Evolutionary conservation across 2,329 filamentous ascomycete species (phyloP), one percentile per base, ranked within the genome.

Genomic region (Talaromyces sp.): DNA sequence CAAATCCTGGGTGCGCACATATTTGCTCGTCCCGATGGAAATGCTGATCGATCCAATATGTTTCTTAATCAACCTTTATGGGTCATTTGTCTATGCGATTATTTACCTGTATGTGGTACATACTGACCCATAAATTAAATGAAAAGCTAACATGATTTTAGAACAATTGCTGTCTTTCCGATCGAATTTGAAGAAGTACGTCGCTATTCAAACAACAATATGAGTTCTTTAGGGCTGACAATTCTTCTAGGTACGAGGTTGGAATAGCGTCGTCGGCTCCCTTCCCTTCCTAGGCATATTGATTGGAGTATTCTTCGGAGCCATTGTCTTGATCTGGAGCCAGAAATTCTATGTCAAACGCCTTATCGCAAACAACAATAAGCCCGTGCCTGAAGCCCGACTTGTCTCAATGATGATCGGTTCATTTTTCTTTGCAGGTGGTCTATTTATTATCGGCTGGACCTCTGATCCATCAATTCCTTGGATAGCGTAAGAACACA

Each of bases 61-160:
- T 10, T 54, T 62, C n/a, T 75, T 74, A 60, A 78, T 82, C 24
- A 76, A 78, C 10, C 71, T 78, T 39, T 80, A 79, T 66, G 74
- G 75, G 27, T 75, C 77, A 6, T 81, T 81, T 65, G 76, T 82
- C 56, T 82, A 81, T 63, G 76, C 73, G 5, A 70, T 82, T 10
- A 73, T 82, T 19, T 82, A 81, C 71, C 73, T 82, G 60, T 63
- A 77, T 75, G 1, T 73, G 82, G 2, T 76, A 81, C 79, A 57
- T 79, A 79, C 0, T 79, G 1, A 19, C n/a, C 9, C 14, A 14
- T 35, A 7, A 22, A 5, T 6, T 22, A 39, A 16, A 7, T 14
- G 9, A 31, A 16, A 24, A 1, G 47, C 45, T 62, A 31, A 62
- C 33, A 22, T 6, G 19, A 14, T 9, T 10, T 7, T 33, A 62